A percentile compares a stretch with the other conserved stretches of the same genome.
phyloP scores from a whole-genome alignment of 208 protist genomes.

The Trypanosomatidae sp. region DNA sequence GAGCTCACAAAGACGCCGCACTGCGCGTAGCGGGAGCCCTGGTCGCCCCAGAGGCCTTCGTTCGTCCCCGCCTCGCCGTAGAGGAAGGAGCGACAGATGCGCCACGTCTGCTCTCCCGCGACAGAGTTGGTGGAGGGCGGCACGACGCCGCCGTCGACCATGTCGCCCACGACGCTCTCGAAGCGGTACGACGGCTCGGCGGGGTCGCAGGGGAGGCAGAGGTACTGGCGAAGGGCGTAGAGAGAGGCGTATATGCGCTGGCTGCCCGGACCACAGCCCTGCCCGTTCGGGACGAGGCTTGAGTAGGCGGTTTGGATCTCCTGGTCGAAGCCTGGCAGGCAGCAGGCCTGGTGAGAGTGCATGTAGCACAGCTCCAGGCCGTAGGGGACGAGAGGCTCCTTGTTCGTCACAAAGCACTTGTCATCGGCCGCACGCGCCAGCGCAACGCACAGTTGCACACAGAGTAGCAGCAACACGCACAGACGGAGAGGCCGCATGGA shows the following conservation, averaged over 20 bases:
- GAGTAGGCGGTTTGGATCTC: conserved; percentile 35
- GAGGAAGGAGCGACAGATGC: conserved; percentile 54
- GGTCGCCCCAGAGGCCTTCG: conserved; percentile 36
- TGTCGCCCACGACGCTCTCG: conserved; percentile 38
- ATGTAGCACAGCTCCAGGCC: conserved; percentile 50
- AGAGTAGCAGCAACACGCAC: not conserved
- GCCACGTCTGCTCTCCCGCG: conserved; percentile 45
- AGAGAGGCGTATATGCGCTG: conserved; percentile 41
- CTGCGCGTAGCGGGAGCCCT: conserved; percentile 34
- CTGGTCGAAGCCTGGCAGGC: conserved; percentile 40
- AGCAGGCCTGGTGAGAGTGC: conserved; percentile 41
- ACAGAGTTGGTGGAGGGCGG: conserved; percentile 27
- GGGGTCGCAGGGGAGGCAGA: conserved; percentile 53
- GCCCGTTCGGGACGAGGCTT: conserved; percentile 29
- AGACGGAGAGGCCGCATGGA: too few species aligned
- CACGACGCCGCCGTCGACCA: conserved; percentile 42
- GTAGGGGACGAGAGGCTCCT: conserved; percentile 17
- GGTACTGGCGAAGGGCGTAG: conserved; percentile 39
- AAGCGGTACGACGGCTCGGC: conserved; percentile 51
- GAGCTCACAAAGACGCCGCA: conserved; percentile 40
- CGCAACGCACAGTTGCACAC: too few species aligned
- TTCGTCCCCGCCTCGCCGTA: conserved; percentile 26
- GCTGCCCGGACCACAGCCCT: conserved; percentile 35
- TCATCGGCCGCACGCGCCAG: too few species aligned
- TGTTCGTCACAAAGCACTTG: conserved; percentile 29